Evolutionary conservation across 2,329 filamentous ascomycete species (phyloP).

Genomic region (Neophaeococcomyces mojaviensis): DNA sequence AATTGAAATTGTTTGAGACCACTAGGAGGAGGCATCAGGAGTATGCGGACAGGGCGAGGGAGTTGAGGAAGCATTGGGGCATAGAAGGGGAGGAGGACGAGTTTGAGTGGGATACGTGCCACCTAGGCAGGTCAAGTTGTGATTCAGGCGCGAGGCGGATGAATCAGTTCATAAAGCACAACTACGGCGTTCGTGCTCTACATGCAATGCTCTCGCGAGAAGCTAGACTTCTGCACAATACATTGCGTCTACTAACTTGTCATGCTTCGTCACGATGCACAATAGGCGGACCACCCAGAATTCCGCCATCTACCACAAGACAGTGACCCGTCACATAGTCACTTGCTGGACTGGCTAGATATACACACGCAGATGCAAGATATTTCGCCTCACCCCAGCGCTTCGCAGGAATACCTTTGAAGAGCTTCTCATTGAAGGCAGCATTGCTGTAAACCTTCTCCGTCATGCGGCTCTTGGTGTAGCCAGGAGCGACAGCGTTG

Average conservation of each 20-base stretch:
- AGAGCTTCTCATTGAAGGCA: constrained; percentile 8
- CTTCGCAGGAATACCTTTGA: constrained; percentile 6
- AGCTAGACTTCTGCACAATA: no score
- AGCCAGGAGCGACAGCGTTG: constrained; percentile 4
- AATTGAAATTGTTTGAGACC: constrained; percentile 11
- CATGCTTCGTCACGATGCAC: background rate
- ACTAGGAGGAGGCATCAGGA: constrained; percentile 3
- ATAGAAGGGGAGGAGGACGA: constrained; percentile 5
- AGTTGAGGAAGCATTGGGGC: constrained; percentile 8
- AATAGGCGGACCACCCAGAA: constrained; percentile 2
- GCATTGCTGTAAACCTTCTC: constrained; percentile 4
- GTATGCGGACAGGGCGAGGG: constrained; percentile 6
- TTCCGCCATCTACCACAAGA: constrained; percentile 1
- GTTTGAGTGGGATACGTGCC: constrained; percentile 10
- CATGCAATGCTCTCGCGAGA: no score
- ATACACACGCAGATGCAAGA: constrained; percentile 5
- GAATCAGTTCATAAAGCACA: no score
- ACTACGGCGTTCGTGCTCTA: no score
- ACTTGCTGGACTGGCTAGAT: background rate
- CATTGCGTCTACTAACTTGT: background rate
- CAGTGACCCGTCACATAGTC: constrained; percentile 2
- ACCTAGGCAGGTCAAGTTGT: background rate
- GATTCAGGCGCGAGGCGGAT: no score
- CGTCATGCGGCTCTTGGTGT: constrained; percentile 7
- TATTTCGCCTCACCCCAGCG: constrained; percentile 7